Base-by-base conservation (phyloP, 2,329 filamentous ascomycete species). In the Trichoderma hamatum region DNA sequence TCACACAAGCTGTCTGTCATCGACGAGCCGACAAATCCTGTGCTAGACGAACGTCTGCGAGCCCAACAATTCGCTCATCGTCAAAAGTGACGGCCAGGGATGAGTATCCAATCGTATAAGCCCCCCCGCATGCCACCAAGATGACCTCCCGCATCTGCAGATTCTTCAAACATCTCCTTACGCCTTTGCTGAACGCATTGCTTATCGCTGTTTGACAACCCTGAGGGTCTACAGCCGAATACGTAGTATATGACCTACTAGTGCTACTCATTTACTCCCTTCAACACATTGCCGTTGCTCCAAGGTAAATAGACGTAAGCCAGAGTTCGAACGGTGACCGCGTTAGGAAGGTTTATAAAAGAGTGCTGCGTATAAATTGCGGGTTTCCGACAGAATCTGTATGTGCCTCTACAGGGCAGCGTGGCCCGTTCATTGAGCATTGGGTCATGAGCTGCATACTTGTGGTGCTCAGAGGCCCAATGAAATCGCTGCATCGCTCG, bases 41-140 rank as follows among this genome's bases (percentile, higher is more conserved):
- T 54, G 39, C 62, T 65, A 36, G 39, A 28, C 52, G 32, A 32
- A 34, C 54, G 36, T 30, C 63, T 66, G 28, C 63, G 43, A 66
- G 36, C 63, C 55, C 28, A 46, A 60, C 39, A 21, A 55, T 59
- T 67, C n/a, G 36, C 21, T 55, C 39, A 67, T 67, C 14, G 62
- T 59, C 26, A 34, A 49, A 65, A 56, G 54, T 28, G 54, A 59
- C 34, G 64, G 24, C 58, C 54, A 67, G 34, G 54, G 64, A 60
- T 67, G n/a, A 21, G 55, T 52, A 32, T 60, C 64, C 64, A 59
- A 67, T 51, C 54, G 55, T 30, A 24, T 39, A 67, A 36, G 39
- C n/a, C 64, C 64, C 63, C 62, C 64, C 62, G 55, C 64, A 49
- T 51, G 19, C 34, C 54, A 43, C 51, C 51, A 46, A 24, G n/a